phyloP scores from a whole-genome alignment of 2,329 filamentous ascomycete genomes.

The Aspergillus cejpii region DNA sequence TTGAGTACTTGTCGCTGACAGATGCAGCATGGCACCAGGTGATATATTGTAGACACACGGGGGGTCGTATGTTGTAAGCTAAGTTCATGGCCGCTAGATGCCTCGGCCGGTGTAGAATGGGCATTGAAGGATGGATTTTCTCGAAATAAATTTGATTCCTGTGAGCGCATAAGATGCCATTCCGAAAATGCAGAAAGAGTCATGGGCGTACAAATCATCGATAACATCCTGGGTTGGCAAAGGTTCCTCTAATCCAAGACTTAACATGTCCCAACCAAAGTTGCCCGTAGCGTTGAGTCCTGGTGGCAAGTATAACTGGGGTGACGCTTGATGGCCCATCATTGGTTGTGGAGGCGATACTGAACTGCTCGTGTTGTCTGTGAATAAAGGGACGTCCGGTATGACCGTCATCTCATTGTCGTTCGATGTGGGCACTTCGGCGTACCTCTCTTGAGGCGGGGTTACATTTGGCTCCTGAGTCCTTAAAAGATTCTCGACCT shows the following conservation, averaged over 20 bases:
- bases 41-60: slow-evolving; percentile 81
- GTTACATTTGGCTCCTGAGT: slow-evolving; percentile 55
- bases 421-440: slow-evolving; percentile 26
- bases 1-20: slow-evolving; percentile 70
- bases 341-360: slow-evolving; percentile 24
- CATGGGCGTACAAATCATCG: slow-evolving; percentile 63
- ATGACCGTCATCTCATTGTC: slow-evolving; percentile 20
- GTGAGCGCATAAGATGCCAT: slow-evolving; percentile 15
- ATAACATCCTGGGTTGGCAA: slow-evolving; percentile 72
- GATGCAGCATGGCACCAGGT: slow-evolving; percentile 95
- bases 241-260: slow-evolving; percentile 72
- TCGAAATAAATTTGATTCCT: slow-evolving; percentile 83
- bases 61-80: slow-evolving; percentile 76
- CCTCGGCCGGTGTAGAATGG: slow-evolving; percentile 82
- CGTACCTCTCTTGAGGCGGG: slow-evolving; percentile 23
- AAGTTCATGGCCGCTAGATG: slow-evolving; percentile 86
- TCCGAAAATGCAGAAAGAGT: neutral
- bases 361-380: slow-evolving; percentile 16
- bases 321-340: slow-evolving; percentile 16
- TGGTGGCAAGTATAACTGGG: slow-evolving; percentile 17
- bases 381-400: slow-evolving; percentile 21
- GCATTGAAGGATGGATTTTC: slow-evolving; percentile 76
- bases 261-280: slow-evolving; percentile 81
- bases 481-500: slow-evolving; percentile 87
- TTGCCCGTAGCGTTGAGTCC: slow-evolving; percentile 28